Percentiles rank a stretch among this genome's conserved stretches.
Conservation (phyloP, 2,329 filamentous ascomycete genomes). For the Sporothrix phasma region DNA sequence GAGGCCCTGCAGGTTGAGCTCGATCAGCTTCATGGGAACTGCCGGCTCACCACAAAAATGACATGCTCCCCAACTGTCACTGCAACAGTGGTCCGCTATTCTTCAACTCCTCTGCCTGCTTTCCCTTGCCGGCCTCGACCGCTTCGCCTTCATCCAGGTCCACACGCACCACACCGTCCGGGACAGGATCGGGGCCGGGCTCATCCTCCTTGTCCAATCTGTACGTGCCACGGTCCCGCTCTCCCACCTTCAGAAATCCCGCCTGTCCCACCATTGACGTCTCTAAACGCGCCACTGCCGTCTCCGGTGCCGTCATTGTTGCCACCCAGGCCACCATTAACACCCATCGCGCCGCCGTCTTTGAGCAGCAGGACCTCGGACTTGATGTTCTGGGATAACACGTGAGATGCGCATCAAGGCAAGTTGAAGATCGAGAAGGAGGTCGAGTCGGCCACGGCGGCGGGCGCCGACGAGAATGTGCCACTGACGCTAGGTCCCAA, state of each 20-base stretch:
- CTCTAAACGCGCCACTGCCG: not conserved
- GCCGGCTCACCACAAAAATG: not conserved
- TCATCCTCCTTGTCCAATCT: not conserved
- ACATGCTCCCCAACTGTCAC: not conserved
- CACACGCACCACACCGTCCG: not conserved
- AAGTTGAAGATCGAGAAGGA: not conserved
- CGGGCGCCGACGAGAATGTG: not conserved
- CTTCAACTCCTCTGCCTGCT: not conserved
- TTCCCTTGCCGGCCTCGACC: not conserved
- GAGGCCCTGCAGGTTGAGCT: not conserved
- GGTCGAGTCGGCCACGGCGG: not conserved
- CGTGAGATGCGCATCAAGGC: not conserved
- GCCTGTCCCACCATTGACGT: not conserved
- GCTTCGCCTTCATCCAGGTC: not conserved
- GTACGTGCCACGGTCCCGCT: not conserved
- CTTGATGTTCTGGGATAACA: not conserved
- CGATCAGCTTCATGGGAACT: not conserved
- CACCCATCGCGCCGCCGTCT: not conserved
- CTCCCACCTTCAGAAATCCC: not conserved
- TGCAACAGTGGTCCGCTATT: not conserved
- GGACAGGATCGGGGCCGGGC: not conserved
- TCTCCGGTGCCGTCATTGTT: not conserved
- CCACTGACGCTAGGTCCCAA: not conserved
- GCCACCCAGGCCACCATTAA: constrained; percentile 1
- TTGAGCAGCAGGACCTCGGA: not conserved